phyloP scores from a whole-genome alignment of 495 filamentous ascomycete species.

The Talaromyces thailandensis region DNA sequence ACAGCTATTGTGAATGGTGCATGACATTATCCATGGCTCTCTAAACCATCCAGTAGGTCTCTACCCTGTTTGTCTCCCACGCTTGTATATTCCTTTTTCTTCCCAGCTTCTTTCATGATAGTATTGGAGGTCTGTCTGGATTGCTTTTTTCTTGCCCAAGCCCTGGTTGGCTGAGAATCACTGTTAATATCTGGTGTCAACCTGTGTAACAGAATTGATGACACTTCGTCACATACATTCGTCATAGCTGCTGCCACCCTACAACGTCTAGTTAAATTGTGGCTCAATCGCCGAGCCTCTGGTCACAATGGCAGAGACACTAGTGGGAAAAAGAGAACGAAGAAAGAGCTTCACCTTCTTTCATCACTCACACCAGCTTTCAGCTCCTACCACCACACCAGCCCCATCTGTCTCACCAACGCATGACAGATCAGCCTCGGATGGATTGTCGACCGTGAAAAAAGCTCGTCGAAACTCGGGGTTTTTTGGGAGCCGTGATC shows the following conservation, averaged over 20 bases:
- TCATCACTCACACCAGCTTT: conserved; percentile 18
- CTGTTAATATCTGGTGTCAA: not conserved
- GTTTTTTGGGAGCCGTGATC: conserved; percentile 29
- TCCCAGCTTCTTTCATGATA: not conserved
- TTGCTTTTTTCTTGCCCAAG: not conserved
- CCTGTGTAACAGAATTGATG: not conserved
- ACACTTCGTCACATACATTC: not conserved
- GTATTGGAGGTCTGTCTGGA: not conserved
- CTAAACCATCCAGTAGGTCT: conserved; percentile 2
- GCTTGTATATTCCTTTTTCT: not conserved
- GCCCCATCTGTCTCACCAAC: conserved; percentile 15
- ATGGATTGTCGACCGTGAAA: conserved; percentile 24
- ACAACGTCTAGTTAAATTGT: not conserved
- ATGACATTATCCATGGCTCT: not conserved
- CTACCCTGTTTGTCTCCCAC: not conserved
- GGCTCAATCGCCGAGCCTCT: not conserved
- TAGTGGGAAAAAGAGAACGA: conserved; percentile 28
- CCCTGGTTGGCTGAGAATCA: not conserved
- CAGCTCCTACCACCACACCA: conserved; percentile 15
- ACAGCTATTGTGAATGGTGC: not conserved
- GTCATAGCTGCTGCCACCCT: not conserved
- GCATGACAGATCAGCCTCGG: conserved; percentile 30
- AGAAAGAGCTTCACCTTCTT: conserved; percentile 35
- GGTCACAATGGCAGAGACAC: conserved; percentile 30
- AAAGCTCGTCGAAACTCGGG: conserved; percentile 35